Conservation (phyloP, 2,329 filamentous ascomycete genomes). For the Biscogniauxia sp. region DNA sequence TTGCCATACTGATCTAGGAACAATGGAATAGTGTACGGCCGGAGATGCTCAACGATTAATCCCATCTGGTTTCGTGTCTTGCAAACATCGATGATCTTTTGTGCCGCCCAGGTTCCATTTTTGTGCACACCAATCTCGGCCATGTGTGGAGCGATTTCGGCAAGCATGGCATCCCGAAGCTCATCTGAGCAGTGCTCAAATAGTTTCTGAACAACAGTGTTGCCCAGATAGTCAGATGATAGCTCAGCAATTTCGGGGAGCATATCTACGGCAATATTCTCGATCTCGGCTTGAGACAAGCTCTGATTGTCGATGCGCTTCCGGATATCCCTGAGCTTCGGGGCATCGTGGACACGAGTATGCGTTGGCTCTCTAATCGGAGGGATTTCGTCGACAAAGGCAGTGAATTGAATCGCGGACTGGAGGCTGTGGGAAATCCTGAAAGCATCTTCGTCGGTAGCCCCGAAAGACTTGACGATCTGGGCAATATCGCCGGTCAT, state of each 20-base stretch:
- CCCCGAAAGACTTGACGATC: constrained; percentile 87
- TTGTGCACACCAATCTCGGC: constrained; percentile 98
- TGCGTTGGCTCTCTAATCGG: constrained; percentile 84
- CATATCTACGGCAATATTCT: constrained; percentile 90
- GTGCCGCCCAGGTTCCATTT: constrained; percentile 98
- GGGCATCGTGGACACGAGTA: constrained; percentile 86
- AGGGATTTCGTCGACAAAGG: constrained; percentile 82
- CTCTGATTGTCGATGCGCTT: constrained; percentile 97
- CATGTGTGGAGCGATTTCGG: constrained; percentile 83
- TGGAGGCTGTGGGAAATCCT: constrained; percentile 74
- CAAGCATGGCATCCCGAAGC: constrained; percentile 87
- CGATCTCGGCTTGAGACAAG: constrained; percentile 81
- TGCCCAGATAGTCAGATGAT: constrained; percentile 92
- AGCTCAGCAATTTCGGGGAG: constrained; percentile 94
- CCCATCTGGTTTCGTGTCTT: constrained; percentile 80
- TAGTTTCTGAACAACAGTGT: constrained; percentile 98
- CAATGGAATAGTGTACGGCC: constrained; percentile 82
- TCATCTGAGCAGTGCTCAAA: constrained; percentile 94
- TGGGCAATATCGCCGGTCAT: constrained; percentile 79
- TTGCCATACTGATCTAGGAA: constrained; percentile 99
- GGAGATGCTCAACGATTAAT: constrained; percentile 79
- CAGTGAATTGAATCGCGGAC: constrained; percentile 69
- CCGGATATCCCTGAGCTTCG: constrained; percentile 89
- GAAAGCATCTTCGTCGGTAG: constrained; percentile 71
- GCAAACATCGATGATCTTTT: constrained; percentile 98